Percentiles rank a stretch among this genome's conserved stretches.
These are phyloP conservation scores for Alternaria sp. DNA, from an alignment of 2,329 filamentous ascomycete species.

Conservation along the genomic window DNA sequence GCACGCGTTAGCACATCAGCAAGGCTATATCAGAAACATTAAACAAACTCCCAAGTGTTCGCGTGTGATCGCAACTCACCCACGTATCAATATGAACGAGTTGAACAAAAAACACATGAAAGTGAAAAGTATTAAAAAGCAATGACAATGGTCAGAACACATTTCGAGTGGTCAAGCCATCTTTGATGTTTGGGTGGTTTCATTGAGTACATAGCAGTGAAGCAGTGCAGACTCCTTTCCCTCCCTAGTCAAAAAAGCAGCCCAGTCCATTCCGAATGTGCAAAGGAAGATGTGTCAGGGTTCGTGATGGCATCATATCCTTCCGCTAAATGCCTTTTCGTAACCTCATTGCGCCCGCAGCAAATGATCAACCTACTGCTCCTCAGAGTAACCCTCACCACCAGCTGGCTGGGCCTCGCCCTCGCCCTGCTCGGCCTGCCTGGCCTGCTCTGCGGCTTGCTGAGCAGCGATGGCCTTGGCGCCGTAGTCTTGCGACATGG, in stretches of 20 bases:
- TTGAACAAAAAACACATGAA: background rate
- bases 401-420: constrained; percentile 53
- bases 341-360: constrained; percentile 41
- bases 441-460: constrained; percentile 70
- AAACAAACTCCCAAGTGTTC: background rate
- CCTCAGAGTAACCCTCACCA: constrained; percentile 42
- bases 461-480: constrained; percentile 81
- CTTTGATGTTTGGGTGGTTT: constrained; percentile 41
- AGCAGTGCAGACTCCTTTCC: constrained; percentile 41
- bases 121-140: background rate
- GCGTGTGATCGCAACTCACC: too few relatives aligned
- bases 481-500: constrained; percentile 98
- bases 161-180: constrained; percentile 35
- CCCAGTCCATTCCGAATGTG: constrained; percentile 40
- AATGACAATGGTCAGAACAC: constrained; percentile 2
- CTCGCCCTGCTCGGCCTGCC: constrained; percentile 66
- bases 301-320: constrained; percentile 37
- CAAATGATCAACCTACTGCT: constrained; percentile 40
- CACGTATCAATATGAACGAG: background rate
- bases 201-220: constrained; percentile 44
- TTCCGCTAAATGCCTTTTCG: constrained; percentile 41
- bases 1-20: background rate
- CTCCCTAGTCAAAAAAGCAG: constrained; percentile 40
- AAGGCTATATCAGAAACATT: background rate
- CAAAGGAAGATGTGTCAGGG: constrained; percentile 42